phyloP scores from a whole-genome alignment of 2,329 filamentous ascomycete species.

The Nigrospora osmanthi region DNA sequence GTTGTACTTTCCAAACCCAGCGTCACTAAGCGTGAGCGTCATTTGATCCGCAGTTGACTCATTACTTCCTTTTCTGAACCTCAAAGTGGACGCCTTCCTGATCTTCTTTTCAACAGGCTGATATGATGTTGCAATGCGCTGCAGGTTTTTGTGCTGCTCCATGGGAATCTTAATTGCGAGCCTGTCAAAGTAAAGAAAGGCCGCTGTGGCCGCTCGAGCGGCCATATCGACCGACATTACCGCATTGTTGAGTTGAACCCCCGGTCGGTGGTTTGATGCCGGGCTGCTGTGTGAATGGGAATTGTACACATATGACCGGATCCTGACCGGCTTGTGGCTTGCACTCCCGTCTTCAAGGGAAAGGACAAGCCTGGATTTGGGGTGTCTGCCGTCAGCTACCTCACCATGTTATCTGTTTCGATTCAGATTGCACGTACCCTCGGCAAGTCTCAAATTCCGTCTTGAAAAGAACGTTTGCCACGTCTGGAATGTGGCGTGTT shows the following conservation, averaged over 20 bases:
- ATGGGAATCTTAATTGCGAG: background rate
- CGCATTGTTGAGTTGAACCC: too few relatives aligned
- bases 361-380: too few relatives aligned
- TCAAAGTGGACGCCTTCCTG: background rate
- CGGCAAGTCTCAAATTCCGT: conserved; percentile 6
- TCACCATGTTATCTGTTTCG: too few relatives aligned
- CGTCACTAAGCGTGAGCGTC: conserved; percentile 3
- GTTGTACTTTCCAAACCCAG: conserved; percentile 5
- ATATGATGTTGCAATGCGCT: background rate
- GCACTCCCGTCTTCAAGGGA: too few relatives aligned
- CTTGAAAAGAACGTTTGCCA: conserved; percentile 1
- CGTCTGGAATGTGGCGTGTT: background rate
- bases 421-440: conserved; percentile 4
- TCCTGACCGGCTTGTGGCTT: too few relatives aligned
- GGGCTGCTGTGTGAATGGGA: too few relatives aligned
- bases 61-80: background rate
- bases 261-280: too few relatives aligned
- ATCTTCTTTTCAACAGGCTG: too few relatives aligned
- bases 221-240: background rate
- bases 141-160: background rate
- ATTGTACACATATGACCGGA: too few relatives aligned
- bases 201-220: conserved; percentile 7
- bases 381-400: too few relatives aligned
- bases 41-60: background rate
- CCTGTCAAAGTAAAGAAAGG: conserved; percentile 6